These are phyloP conservation scores for Lentinula edodes DNA, from an alignment of 768 basidiomycete species.

Conservation along the genomic window DNA sequence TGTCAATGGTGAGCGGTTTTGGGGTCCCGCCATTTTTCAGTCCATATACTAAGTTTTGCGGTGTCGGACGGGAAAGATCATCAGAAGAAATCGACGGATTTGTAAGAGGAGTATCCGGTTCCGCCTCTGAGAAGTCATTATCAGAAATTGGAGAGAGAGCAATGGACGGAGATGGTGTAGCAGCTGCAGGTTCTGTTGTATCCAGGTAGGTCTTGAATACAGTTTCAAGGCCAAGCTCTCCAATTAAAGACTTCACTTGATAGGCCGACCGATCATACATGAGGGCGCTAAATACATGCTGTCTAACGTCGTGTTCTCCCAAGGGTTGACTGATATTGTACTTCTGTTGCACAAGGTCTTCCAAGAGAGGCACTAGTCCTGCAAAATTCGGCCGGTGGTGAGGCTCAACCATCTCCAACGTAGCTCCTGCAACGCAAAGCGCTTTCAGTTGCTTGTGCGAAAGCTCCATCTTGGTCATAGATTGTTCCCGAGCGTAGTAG, in stretches of 20 bases:
- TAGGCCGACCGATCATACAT: not conserved
- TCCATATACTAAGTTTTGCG: not conserved
- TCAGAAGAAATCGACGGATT: not conserved
- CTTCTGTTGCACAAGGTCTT: conserved; percentile 27
- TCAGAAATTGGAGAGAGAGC: not conserved
- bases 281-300: not conserved
- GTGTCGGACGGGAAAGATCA: not conserved
- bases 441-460: not conserved
- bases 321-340: not conserved
- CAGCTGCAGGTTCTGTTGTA: not conserved
- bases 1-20: not conserved
- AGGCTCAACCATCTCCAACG: not conserved
- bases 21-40: not conserved
- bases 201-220: not conserved
- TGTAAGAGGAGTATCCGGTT: not conserved
- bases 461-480: not conserved
- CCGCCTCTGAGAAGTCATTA: not conserved
- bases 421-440: not conserved
- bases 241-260: not conserved
- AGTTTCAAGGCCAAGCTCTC: not conserved
- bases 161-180: not conserved
- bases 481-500: not conserved
- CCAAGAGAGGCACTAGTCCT: conserved; percentile 37
- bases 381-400: not conserved
- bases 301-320: not conserved